phyloP scores from a whole-genome alignment of 2,329 filamentous ascomycete species.

The Cladosporium velox region DNA sequence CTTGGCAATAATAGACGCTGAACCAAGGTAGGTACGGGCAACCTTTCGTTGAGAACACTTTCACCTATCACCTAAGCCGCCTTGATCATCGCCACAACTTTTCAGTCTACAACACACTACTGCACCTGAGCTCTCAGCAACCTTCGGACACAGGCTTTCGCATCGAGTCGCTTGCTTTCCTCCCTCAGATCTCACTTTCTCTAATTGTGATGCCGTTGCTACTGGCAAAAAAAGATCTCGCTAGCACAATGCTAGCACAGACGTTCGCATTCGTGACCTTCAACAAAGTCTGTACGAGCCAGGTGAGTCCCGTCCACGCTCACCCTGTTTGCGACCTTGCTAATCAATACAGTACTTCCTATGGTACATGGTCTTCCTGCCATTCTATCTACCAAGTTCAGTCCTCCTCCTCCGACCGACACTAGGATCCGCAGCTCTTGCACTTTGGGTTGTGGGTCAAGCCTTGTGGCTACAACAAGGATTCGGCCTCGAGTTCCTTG shows the following conservation, averaged over 20 bases:
- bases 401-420: constrained; percentile 63
- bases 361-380: constrained; percentile 94
- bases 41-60: constrained; percentile 86
- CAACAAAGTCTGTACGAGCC: constrained; percentile 98
- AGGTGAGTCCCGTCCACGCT: constrained; percentile 58
- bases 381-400: constrained; percentile 83
- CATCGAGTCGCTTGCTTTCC: constrained; percentile 80
- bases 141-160: constrained; percentile 45
- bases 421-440: constrained; percentile 65
- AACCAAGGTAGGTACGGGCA: constrained; percentile 63
- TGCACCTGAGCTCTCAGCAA: constrained; percentile 79
- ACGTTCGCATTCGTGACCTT: constrained; percentile 97
- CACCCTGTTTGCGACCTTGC: neutral
- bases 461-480: constrained; percentile 54
- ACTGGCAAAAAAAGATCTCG: constrained; percentile 77
- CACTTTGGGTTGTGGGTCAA: constrained; percentile 75
- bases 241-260: constrained; percentile 86
- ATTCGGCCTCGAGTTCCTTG: constrained; percentile 60
- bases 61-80: constrained; percentile 86
- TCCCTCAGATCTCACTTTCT: constrained; percentile 82
- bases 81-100: constrained; percentile 99
- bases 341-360: constrained; percentile 75
- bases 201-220: constrained; percentile 73
- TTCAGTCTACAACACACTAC: constrained; percentile 88
- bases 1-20: constrained; percentile 10